phyloP scores from a whole-genome alignment of 2,329 filamentous ascomycete genomes.

The Fusarium protoensiforme region DNA sequence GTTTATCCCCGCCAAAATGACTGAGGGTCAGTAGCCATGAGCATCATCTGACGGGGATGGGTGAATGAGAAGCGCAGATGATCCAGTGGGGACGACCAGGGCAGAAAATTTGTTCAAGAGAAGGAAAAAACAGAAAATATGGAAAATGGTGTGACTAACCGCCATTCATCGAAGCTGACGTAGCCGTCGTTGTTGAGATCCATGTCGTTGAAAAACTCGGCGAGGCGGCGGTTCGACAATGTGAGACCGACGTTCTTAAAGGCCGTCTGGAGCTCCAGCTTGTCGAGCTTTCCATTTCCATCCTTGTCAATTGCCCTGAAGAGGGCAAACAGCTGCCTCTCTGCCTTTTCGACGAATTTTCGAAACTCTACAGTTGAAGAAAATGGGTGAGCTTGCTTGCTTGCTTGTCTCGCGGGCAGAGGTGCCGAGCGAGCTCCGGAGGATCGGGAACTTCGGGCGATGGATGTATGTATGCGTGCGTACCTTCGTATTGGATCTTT shows the following conservation, averaged over 20 bases:
- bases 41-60: constrained; percentile 34
- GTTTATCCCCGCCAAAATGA: constrained; percentile 40
- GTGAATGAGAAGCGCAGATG: constrained; percentile 15
- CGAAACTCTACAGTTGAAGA: constrained; percentile 76
- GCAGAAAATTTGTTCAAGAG: not conserved
- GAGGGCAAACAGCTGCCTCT: constrained; percentile 82
- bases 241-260: constrained; percentile 82
- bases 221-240: constrained; percentile 80
- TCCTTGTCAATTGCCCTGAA: constrained; percentile 91
- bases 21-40: constrained; percentile 43
- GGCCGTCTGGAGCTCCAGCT: constrained; percentile 82
- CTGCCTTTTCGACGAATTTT: constrained; percentile 86
- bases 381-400: constrained; percentile 32
- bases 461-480: constrained; percentile 41
- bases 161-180: constrained; percentile 95
- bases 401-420: constrained; percentile 3
- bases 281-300: constrained; percentile 86
- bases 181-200: constrained; percentile 89
- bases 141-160: constrained; percentile 69
- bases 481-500: constrained; percentile 90
- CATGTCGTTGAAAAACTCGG: constrained; percentile 89
- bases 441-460: constrained; percentile 14
- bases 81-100: constrained; percentile 1
- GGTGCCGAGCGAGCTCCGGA: constrained; percentile 19
- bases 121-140: constrained; percentile 9